Evolutionary conservation across 495 filamentous ascomycete species (phyloP).

Genomic region (Aspergillus diversus): DNA sequence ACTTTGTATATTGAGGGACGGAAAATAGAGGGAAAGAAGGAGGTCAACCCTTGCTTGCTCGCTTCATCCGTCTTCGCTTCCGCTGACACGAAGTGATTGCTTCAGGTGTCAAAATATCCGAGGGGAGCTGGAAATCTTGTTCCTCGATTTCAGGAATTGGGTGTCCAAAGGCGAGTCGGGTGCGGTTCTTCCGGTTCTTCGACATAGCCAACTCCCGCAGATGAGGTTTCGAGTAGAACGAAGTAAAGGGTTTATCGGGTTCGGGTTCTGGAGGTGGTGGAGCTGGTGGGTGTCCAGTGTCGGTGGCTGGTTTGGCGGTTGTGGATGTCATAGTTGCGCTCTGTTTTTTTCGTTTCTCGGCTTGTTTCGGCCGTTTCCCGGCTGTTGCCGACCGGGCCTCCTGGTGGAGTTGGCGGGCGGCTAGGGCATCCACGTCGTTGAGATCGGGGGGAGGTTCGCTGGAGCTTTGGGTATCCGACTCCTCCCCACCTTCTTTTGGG

Average conservation of each 20-base stretch:
- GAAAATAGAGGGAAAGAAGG: not conserved
- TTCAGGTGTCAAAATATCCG: slow-evolving; percentile 69
- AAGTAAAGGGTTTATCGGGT: slow-evolving; percentile 72
- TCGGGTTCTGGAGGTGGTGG: slow-evolving; percentile 20
- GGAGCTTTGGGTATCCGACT: slow-evolving; percentile 43
- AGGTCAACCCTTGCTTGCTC: slow-evolving; percentile 36
- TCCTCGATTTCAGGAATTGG: slow-evolving; percentile 74
- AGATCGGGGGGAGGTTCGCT: slow-evolving; percentile 58
- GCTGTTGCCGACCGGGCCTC: slow-evolving; percentile 59
- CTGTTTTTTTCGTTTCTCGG: slow-evolving; percentile 25
- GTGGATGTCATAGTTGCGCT: not conserved
- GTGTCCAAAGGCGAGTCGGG: slow-evolving; percentile 72
- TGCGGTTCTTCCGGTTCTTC: slow-evolving; percentile 60
- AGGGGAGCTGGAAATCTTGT: slow-evolving; percentile 73
- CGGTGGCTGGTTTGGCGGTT: slow-evolving; percentile 5
- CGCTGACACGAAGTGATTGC: slow-evolving; percentile 66
- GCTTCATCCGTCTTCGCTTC: slow-evolving; percentile 53
- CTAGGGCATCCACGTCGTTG: slow-evolving; percentile 73
- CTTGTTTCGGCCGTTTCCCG: slow-evolving; percentile 35
- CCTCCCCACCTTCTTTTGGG: slow-evolving; percentile 26
- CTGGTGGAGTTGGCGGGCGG: slow-evolving; percentile 72
- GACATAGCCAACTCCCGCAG: slow-evolving; percentile 75
- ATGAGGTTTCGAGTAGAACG: slow-evolving; percentile 79
- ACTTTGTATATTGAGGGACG: not conserved
- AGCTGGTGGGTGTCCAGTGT: not conserved